Conservation (phyloP, 495 filamentous ascomycete genomes). For the Annulohypoxylon bovei region DNA sequence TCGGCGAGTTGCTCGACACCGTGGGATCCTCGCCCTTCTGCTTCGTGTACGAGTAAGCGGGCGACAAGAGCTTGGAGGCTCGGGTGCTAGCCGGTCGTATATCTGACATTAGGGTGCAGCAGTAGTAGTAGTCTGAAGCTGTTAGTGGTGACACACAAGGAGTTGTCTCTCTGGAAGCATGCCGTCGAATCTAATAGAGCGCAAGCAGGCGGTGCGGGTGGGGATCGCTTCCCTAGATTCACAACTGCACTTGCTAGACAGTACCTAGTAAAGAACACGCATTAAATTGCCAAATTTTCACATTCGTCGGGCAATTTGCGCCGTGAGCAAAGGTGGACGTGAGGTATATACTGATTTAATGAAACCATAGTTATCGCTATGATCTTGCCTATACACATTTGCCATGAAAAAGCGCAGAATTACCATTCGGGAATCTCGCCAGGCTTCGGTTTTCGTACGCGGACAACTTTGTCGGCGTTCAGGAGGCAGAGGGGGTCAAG, state of each 20-base stretch:
- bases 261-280: background rate
- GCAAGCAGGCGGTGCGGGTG: background rate
- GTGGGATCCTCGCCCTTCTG: constrained; percentile 48
- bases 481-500: constrained; percentile 81
- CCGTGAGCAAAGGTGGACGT: background rate
- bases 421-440: constrained; percentile 65
- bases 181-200: constrained; percentile 15
- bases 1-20: constrained; percentile 44
- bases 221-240: background rate
- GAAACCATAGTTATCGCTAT: background rate
- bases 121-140: background rate
- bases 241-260: constrained; percentile 1
- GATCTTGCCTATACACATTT: constrained; percentile 5
- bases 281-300: background rate
- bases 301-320: background rate
- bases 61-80: background rate
- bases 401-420: constrained; percentile 8
- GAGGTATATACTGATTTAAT: constrained; percentile 10
- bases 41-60: constrained; percentile 49
- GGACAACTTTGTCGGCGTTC: constrained; percentile 84
- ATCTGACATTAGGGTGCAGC: background rate
- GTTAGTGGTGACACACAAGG: background rate
- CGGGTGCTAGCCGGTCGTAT: background rate
- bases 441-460: constrained; percentile 63
- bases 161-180: background rate